Evolutionary conservation across 495 filamentous ascomycete genomes (phyloP).

Genomic region (Neurospora sp.): DNA sequence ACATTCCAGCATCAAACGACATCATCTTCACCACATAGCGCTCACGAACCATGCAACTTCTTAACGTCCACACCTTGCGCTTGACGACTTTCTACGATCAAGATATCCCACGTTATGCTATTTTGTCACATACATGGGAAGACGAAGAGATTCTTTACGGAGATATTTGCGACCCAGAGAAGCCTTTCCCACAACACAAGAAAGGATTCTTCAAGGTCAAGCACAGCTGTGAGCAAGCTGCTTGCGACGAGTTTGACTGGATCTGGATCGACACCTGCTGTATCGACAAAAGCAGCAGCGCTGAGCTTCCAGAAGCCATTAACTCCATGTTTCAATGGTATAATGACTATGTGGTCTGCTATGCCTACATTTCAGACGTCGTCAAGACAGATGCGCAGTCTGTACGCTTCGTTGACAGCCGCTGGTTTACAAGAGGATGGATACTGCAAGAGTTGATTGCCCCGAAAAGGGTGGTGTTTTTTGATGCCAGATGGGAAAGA

Average conservation of each 20-base stretch:
- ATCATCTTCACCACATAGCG: too few species aligned
- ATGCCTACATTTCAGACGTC: constrained; percentile 17
- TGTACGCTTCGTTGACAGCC: constrained; percentile 6
- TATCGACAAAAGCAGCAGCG: constrained; percentile 14
- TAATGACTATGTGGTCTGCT: constrained; percentile 11
- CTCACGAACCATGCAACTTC: background rate
- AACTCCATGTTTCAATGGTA: constrained; percentile 22
- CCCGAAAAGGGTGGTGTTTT: constrained; percentile 13
- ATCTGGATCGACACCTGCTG: constrained; percentile 21
- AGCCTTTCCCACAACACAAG: background rate
- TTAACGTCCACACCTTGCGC: background rate
- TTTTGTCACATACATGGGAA: constrained; percentile 13
- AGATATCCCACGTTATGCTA: constrained; percentile 3
- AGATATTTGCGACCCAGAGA: background rate
- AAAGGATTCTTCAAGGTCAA: background rate
- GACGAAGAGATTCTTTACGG: constrained; percentile 8
- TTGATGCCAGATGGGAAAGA: constrained; percentile 7
- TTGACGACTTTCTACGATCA: background rate
- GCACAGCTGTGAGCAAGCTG: constrained; percentile 8
- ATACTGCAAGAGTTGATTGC: constrained; percentile 19
- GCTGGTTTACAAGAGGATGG: constrained; percentile 20
- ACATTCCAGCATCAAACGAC: too few species aligned
- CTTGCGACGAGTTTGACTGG: constrained; percentile 5
- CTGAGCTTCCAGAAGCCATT: constrained; percentile 18
- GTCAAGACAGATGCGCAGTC: background rate